A percentile compares a stretch with the other conserved stretches of the same genome.
These are phyloP conservation scores for Cucumis hystrix DNA, from an alignment of 306 rosid species.

Conservation along the genomic window DNA sequence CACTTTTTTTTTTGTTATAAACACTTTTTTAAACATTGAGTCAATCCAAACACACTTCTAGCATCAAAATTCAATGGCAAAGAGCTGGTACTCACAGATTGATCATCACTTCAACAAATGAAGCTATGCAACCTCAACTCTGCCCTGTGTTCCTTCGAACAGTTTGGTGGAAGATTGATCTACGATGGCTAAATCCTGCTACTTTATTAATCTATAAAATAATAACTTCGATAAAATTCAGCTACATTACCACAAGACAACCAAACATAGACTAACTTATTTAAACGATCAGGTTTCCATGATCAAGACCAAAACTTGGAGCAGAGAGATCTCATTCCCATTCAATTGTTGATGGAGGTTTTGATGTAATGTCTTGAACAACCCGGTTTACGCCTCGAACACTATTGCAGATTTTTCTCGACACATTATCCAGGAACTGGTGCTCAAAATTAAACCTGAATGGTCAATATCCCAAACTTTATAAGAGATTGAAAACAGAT, in stretches of 20 bases:
- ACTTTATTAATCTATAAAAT: neutral
- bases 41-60: too few species aligned
- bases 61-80: too few species aligned
- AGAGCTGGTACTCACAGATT: too few species aligned
- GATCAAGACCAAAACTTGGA: neutral
- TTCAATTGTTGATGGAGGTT: slow-evolving; percentile 96
- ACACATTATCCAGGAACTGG: slow-evolving; percentile 64
- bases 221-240: neutral
- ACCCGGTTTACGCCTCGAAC: slow-evolving; percentile 89
- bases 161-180: neutral
- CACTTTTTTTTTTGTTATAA: too few species aligned
- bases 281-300: neutral
- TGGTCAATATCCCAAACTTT: neutral
- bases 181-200: neutral
- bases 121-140: too few species aligned
- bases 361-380: slow-evolving; percentile 82
- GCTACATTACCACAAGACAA: neutral
- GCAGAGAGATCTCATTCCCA: slow-evolving; percentile 45
- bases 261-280: neutral
- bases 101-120: too few species aligned
- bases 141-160: neutral
- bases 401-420: slow-evolving; percentile 77
- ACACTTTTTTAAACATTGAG: too few species aligned
- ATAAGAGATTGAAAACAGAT: neutral
- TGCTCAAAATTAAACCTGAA: slow-evolving; percentile 79